These are phyloP conservation scores for Phytopythium oedochilum DNA, from an alignment of 352 stramenopile species.

Conservation along the genomic window DNA sequence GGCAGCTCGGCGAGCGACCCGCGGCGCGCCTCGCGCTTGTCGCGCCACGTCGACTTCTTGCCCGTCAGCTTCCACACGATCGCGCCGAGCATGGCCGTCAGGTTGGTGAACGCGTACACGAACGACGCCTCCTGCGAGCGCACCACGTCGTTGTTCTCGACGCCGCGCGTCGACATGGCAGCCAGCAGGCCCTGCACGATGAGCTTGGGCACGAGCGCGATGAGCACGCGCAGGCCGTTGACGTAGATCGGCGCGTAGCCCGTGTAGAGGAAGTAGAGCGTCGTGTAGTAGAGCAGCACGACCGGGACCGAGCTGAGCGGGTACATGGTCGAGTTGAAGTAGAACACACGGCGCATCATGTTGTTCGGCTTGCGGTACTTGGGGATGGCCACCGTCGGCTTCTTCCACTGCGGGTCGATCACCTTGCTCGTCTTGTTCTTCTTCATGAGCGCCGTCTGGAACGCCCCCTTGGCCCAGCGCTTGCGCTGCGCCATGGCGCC, in stretches of 20 bases:
- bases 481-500: conserved; percentile 72
- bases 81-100: conserved; percentile 63
- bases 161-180: conserved; percentile 65
- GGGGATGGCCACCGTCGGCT: conserved; percentile 57
- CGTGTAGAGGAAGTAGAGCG: conserved; percentile 84
- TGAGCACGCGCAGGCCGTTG: conserved; percentile 59
- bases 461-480: conserved; percentile 83
- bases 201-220: conserved; percentile 67
- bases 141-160: conserved; percentile 81
- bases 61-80: conserved; percentile 84
- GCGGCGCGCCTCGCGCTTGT: conserved; percentile 56
- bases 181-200: conserved; percentile 70
- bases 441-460: conserved; percentile 81
- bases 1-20: conserved; percentile 71
- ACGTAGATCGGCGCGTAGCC: conserved; percentile 82
- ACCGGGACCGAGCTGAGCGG: conserved; percentile 70
- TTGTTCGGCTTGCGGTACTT: conserved; percentile 79
- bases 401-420: conserved; percentile 78
- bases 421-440: conserved; percentile 67
- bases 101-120: conserved; percentile 82
- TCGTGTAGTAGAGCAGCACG: conserved; percentile 84
- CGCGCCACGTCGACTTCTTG: conserved; percentile 62
- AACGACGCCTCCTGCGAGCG: conserved; percentile 78
- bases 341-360: conserved; percentile 84
- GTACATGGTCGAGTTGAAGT: conserved; percentile 81